Evolutionary conservation across 768 basidiomycete species (phyloP).

Genomic region (Termitomyces sp.): DNA sequence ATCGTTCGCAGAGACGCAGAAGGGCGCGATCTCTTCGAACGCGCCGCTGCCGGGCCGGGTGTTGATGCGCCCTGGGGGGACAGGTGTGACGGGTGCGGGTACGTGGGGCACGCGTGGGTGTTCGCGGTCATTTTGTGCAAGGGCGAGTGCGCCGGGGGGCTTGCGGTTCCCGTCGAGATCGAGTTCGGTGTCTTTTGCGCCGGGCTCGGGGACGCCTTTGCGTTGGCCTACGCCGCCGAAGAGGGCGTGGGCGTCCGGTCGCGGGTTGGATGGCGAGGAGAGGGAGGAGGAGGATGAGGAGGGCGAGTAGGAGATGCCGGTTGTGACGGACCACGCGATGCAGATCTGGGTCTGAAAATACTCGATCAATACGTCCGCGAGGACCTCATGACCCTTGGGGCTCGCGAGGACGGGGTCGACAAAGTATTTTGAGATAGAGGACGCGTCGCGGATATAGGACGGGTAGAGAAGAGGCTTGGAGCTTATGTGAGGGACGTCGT

Average conservation of each 20-base stretch:
- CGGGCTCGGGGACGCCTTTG: conserved; percentile 63
- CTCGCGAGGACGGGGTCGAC: conserved; percentile 81
- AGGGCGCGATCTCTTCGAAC: conserved; percentile 86
- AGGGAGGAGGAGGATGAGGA: conserved; percentile 37
- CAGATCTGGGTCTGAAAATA: conserved; percentile 92
- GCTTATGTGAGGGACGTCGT: conserved; percentile 93
- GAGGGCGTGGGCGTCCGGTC: conserved; percentile 47
- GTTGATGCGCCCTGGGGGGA: conserved; percentile 72
- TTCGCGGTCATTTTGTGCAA: too few species aligned
- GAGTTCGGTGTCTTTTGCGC: conserved; percentile 16
- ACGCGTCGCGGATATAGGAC: conserved; percentile 71
- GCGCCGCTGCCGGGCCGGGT: conserved; percentile 49
- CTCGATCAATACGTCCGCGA: conserved; percentile 86
- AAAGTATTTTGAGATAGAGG: conserved; percentile 64
- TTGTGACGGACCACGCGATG: conserved; percentile 71
- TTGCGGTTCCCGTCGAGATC: conserved; percentile 25
- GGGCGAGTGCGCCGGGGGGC: too few species aligned
- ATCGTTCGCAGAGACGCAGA: conserved; percentile 95
- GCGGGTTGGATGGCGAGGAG: conserved; percentile 24
- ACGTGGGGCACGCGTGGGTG: conserved; percentile 14
- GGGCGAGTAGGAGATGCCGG: conserved; percentile 55
- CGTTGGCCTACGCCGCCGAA: conserved; percentile 85
- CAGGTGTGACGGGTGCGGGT: conserved; percentile 31
- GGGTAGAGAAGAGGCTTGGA: conserved; percentile 80
- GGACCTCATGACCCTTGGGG: conserved; percentile 71